Percentiles rank a stretch among this genome's conserved stretches.
These are phyloP conservation scores for Coniochaeta ligniaria DNA, from an alignment of 2,329 filamentous ascomycete genomes.

Conservation along the genomic window DNA sequence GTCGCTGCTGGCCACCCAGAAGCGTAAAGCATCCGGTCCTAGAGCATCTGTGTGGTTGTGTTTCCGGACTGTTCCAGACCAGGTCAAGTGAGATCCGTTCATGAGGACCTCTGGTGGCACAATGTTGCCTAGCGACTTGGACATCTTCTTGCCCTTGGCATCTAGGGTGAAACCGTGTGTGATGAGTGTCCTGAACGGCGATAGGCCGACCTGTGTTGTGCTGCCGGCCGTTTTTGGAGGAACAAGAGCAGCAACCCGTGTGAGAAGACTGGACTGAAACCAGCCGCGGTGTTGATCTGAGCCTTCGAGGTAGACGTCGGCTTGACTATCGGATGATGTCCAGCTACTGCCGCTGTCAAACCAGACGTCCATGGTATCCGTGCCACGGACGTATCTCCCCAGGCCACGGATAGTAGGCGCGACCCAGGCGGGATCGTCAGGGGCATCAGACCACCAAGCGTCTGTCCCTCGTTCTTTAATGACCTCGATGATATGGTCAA, in stretches of 20 bases:
- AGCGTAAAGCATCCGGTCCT: constrained; percentile 76
- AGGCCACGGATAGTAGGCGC: constrained; percentile 50
- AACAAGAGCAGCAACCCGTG: constrained; percentile 62
- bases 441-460: constrained; percentile 85
- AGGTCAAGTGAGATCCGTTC: constrained; percentile 69
- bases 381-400: constrained; percentile 63
- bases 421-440: constrained; percentile 72
- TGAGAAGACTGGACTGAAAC: constrained; percentile 96
- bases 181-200: constrained; percentile 84
- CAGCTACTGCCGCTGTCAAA: constrained; percentile 97
- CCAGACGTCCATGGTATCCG: constrained; percentile 99
- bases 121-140: constrained; percentile 89
- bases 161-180: constrained; percentile 96
- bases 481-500: constrained; percentile 76
- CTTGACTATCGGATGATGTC: constrained; percentile 51
- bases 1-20: constrained; percentile 90
- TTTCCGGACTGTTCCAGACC: constrained; percentile 56
- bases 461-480: constrained; percentile 76
- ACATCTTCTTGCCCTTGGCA: constrained; percentile 92
- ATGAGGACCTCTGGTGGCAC: constrained; percentile 79
- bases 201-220: constrained; percentile 19
- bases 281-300: constrained; percentile 95
- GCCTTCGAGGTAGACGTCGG: constrained; percentile 89
- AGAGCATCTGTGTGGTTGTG: constrained; percentile 54
- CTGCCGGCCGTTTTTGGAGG: constrained; percentile 26